A percentile compares a stretch with the other conserved stretches of the same genome.
These are phyloP conservation scores for Herpetospermum pedunculosum DNA, from an alignment of 306 rosid species.

Conservation along the genomic window DNA sequence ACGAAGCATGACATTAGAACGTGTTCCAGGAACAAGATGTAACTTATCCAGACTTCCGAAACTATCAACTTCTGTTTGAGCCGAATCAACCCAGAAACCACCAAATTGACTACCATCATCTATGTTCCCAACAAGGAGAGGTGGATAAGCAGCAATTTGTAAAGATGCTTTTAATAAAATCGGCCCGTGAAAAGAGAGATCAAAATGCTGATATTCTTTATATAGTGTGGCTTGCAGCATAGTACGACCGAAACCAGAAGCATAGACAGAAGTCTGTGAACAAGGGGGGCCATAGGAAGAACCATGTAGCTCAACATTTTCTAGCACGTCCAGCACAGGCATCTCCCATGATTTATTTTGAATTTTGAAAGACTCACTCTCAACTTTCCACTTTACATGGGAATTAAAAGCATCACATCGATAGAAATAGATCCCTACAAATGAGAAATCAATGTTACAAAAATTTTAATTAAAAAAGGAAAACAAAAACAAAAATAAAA, in stretches of 20 bases:
- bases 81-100: constrained; percentile 71
- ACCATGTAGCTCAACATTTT: constrained; percentile 24
- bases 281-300: constrained; percentile 49
- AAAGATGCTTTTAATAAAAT: constrained; percentile 61
- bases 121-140: constrained; percentile 50
- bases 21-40: constrained; percentile 76
- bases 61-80: constrained; percentile 40
- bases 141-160: constrained; percentile 59
- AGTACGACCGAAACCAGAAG: constrained; percentile 65
- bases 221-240: constrained; percentile 60
- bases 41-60: constrained; percentile 37
- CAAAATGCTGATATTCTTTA: constrained; percentile 44
- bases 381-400: constrained; percentile 71
- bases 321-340: constrained; percentile 28
- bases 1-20: constrained; percentile 43
- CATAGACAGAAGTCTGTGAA: constrained; percentile 63
- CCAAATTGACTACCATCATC: constrained; percentile 83
- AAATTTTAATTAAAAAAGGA: not conserved
- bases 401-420: constrained; percentile 70
- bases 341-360: constrained; percentile 49
- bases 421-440: constrained; percentile 67
- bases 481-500: not conserved
- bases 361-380: constrained; percentile 61
- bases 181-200: constrained; percentile 36
- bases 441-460: constrained; percentile 17